Base-by-base conservation (phyloP, 1,284 basidiomycete species). In the Cutaneotrichosporon curvatum region DNA sequence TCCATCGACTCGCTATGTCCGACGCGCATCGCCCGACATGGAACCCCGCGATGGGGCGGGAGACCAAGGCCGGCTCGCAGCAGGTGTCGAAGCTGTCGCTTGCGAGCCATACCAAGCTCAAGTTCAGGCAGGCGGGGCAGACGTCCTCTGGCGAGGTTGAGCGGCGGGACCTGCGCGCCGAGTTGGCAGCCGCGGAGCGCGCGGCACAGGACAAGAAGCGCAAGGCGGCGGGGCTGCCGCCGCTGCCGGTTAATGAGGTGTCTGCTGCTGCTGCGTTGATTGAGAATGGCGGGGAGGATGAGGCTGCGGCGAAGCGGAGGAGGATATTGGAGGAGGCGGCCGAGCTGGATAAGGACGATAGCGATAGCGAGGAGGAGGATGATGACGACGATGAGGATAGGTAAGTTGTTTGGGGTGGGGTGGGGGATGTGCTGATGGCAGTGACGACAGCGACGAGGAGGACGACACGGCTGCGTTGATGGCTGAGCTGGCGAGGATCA, bases 401-500 rank as follows among this genome's bases (percentile, higher is more conserved):
- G 73, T 73, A 14, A 78, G 75, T 36, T 46, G 44, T 30, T 37
- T 44, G 12, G 5, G 16, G 12, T 18, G 31, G 6, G 11, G 31
- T 6, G 12, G 9, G 14, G 12, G 19, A 21, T 5, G 77, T 79
- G 25, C 32, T 34, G n/a, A 45, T 22, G 62, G 57, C 7, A 56
- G 53, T 21, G 62, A 58, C 4, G 57, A 58, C 21, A 66, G 73
- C 6, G 73, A 58, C 30, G 82, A 85, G 25, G 88, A 94, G 62
- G 90, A 91, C 60, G 89, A 95, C 55, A 91, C 88, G 0, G 89
- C 88, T 0, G 90, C 92, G 61, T 76, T 96, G 20, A 76, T 96
- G 57, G 82, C 88, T 20, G 91, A 96, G 67, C 76, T 96, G 18
- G 91, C 91, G 71, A 94, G 91, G 73, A 95, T 95, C 60, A 95